A percentile compares a stretch with the other conserved stretches of the same genome.
phyloP scores from a whole-genome alignment of 1,284 basidiomycete species.

The Papiliotrema laurentii region DNA sequence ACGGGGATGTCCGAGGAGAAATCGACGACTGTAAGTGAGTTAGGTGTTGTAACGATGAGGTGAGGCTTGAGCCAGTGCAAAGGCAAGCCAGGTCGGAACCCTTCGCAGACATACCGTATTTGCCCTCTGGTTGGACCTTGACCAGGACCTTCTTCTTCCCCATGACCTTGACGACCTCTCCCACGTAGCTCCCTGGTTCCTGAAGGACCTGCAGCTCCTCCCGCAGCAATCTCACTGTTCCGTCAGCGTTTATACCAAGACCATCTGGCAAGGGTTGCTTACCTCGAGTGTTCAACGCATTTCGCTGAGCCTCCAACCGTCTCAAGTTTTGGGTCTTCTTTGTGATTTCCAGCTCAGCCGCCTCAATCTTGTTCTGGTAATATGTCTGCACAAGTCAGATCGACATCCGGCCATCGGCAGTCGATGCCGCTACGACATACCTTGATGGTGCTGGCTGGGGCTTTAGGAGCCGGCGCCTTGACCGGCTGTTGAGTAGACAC shows the following conservation, averaged over 20 bases:
- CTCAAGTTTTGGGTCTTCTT: conserved; percentile 95
- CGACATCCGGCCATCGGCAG: neutral
- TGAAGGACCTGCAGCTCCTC: conserved; percentile 94
- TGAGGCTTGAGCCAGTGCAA: neutral
- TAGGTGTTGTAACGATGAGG: neutral
- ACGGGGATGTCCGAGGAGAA: conserved; percentile 85
- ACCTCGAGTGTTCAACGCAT: conserved; percentile 94
- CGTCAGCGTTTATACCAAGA: conserved; percentile 12
- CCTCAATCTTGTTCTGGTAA: conserved; percentile 93
- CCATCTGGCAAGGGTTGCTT: conserved; percentile 23
- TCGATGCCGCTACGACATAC: conserved; percentile 10
- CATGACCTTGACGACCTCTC: conserved; percentile 98
- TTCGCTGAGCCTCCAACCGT: conserved; percentile 91
- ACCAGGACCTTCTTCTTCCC: conserved; percentile 98
- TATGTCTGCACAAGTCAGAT: conserved; percentile 71
- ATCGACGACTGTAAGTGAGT: conserved; percentile 69
- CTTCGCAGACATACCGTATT: conserved; percentile 69
- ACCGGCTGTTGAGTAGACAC: conserved; percentile 25
- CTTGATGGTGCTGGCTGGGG: conserved; percentile 27
- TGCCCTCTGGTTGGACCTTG: conserved; percentile 97
- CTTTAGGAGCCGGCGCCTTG: conserved; percentile 12
- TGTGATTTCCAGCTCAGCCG: conserved; percentile 86
- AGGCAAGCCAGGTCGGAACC: neutral
- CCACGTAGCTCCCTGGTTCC: conserved; percentile 96
- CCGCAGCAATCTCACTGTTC: conserved; percentile 69